A percentile compares a stretch with the other conserved stretches of the same genome.
phyloP scores from a whole-genome alignment of 148 eudicot species.

The Amaranthus hypochondriacus region DNA sequence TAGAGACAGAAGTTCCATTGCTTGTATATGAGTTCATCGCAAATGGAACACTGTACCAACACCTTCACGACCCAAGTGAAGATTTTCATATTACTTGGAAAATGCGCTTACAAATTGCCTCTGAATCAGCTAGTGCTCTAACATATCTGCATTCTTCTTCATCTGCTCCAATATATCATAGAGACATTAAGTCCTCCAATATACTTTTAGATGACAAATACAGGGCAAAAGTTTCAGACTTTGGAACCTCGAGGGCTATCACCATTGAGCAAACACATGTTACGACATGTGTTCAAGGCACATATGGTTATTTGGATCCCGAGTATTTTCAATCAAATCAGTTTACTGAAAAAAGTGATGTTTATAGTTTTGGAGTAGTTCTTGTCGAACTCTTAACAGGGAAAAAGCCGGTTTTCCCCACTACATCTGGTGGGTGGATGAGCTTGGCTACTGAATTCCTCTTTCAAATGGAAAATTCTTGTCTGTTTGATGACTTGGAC shows the following conservation, averaged over 20 bases:
- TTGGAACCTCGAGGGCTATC: conserved; percentile 27
- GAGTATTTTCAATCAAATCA: conserved; percentile 31
- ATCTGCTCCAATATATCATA: conserved; percentile 24
- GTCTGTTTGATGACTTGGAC: conserved; percentile 20
- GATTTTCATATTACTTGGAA: conserved; percentile 27
- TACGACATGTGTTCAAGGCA: conserved; percentile 27
- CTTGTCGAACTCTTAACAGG: conserved; percentile 33
- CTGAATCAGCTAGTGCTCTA: conserved; percentile 29
- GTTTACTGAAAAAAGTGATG: conserved; percentile 34
- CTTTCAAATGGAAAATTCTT: conserved; percentile 13
- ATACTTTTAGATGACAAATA: conserved; percentile 27
- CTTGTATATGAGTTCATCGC: conserved; percentile 29
- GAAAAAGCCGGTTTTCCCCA: conserved; percentile 20
- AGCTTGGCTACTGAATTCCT: conserved; percentile 26
- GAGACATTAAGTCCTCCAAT: conserved; percentile 30
- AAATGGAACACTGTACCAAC: conserved; percentile 30
- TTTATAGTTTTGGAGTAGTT: conserved; percentile 33
- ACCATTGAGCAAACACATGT: conserved; percentile 35
- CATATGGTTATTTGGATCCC: conserved; percentile 32
- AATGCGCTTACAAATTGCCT: conserved; percentile 34
- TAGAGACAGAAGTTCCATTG: conserved; percentile 31
- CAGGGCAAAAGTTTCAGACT: conserved; percentile 29
- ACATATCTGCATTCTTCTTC: conserved; percentile 31
- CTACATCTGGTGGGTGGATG: conserved; percentile 21
- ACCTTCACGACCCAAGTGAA: conserved; percentile 13